Evolutionary conservation across 495 filamentous ascomycete genomes (phyloP).

Genomic region (Thermothielavioides terrestris): DNA sequence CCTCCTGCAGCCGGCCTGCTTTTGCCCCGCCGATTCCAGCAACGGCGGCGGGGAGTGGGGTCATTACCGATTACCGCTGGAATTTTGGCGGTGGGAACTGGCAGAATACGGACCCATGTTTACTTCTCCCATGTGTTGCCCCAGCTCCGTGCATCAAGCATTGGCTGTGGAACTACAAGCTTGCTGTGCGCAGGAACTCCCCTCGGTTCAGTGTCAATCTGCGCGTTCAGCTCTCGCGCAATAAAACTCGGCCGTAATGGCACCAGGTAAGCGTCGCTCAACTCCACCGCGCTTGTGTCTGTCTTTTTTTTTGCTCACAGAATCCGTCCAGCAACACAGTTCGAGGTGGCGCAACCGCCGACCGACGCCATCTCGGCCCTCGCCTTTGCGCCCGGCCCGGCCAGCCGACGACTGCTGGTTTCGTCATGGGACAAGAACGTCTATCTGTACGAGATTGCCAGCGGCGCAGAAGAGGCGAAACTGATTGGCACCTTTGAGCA

Average conservation of each 20-base stretch:
- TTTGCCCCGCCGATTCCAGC: conserved; percentile 6
- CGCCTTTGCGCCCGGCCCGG: conserved; percentile 63
- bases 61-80: not conserved
- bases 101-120: conserved; percentile 12
- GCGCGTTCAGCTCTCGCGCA: not conserved
- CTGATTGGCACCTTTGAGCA: conserved; percentile 69
- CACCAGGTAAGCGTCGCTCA: conserved; percentile 25
- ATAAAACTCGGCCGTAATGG: conserved; percentile 18
- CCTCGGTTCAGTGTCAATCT: not conserved
- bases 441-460: conserved; percentile 71
- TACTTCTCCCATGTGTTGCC: conserved; percentile 7
- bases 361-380: conserved; percentile 79
- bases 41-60: not conserved
- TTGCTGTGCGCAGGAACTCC: not conserved
- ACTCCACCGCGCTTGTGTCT: not conserved
- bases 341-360: conserved; percentile 68
- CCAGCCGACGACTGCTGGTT: conserved; percentile 65
- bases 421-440: conserved; percentile 92
- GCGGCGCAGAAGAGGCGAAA: conserved; percentile 47
- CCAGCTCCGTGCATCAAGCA: conserved; percentile 7
- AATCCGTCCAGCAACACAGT: conserved; percentile 45
- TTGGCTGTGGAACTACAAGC: conserved; percentile 2
- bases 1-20: not conserved
- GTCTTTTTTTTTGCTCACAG: not conserved
- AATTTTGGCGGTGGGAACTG: conserved; percentile 4